phyloP scores from a whole-genome alignment of 805 yeast genomes.

The Candida boidinii region DNA sequence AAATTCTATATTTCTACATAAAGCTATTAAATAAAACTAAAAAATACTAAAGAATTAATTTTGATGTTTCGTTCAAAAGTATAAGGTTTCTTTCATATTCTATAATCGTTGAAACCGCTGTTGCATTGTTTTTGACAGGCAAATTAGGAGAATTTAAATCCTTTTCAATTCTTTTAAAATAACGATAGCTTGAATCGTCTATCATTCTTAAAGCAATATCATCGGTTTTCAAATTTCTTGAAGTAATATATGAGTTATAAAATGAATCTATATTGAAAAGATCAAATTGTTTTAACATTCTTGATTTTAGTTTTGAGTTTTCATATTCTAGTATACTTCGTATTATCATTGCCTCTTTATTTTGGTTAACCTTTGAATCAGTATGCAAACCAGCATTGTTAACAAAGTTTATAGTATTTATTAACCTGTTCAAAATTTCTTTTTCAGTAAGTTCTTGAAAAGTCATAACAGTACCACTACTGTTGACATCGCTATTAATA shows the following conservation, averaged over 20 bases:
- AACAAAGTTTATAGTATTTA: constrained; percentile 18
- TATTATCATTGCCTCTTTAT: not conserved
- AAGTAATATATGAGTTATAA: no score
- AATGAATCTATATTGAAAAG: constrained; percentile 6
- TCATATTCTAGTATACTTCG: constrained; percentile 17
- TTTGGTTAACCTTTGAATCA: constrained; percentile 3
- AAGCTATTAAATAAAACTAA: not conserved
- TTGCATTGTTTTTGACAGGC: not conserved
- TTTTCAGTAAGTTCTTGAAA: constrained; percentile 4
- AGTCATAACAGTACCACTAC: no score
- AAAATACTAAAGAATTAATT: constrained; percentile 7
- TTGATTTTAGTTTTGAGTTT: constrained; percentile 9
- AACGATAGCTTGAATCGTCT: constrained; percentile 1
- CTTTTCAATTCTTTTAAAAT: not conserved
- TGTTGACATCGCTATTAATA: no score
- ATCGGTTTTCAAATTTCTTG: no score
- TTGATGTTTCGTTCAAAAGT: constrained; percentile 13
- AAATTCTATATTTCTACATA: not conserved
- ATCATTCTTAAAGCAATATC: constrained; percentile 2
- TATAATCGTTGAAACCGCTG: no score
- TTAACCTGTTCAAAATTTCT: constrained; percentile 9
- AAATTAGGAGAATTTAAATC: not conserved
- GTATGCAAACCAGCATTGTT: constrained; percentile 15
- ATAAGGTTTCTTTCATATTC: constrained; percentile 14
- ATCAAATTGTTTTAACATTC: not conserved